Base-by-base conservation (phyloP, 1,284 basidiomycete species). In the Fomitiporia mediterranea region DNA sequence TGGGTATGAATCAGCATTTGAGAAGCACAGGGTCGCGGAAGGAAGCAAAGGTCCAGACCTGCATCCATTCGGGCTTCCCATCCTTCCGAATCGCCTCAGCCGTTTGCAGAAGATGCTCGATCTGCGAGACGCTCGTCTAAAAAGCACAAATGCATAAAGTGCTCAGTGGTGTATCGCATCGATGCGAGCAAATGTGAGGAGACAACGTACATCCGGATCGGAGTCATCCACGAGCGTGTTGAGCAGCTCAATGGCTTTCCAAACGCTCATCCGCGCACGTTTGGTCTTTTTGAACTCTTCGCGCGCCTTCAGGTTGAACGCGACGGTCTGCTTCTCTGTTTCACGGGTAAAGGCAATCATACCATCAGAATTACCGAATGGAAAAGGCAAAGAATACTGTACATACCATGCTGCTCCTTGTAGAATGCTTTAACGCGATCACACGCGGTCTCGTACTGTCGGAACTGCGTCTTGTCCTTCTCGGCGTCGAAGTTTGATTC, bases 231-330 rank as follows among this genome's bases (percentile, higher is more conserved):
- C 80, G 43, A 96, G 78, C 0, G 86, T 93, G 67, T 95, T 85
- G 57, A 96, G 83, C 76, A 86, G 83, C 67, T 95, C 91, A 71
- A 95, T 93, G 4, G 93, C 93, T 65, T 93, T 84, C 93, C 93
- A 95, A 32, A 96, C 76, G 53, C 77, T 73, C 81, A 91, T 89
- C n/a, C 81, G 74, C 2, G 79, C 83, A 38, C 84, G 79, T 53
- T 75, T 79, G 40, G 70, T 77, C 62, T 73, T 83, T 64, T 84
- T 84, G 72, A 89, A 89, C 56, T 84, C 78, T n/a, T 80, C 82
- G 7, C 89, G 84, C 15, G 83, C 85, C 48, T 82, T 76, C 61
- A 91, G 76, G 69, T 95, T 94, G 76, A 83, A 94, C 23, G 78
- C 87, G 9, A 94, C 79, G 0, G 92, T 94, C 71, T 96, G 93